phyloP scores from a whole-genome alignment of 805 yeast genomes.

The Starmerella cellae region DNA sequence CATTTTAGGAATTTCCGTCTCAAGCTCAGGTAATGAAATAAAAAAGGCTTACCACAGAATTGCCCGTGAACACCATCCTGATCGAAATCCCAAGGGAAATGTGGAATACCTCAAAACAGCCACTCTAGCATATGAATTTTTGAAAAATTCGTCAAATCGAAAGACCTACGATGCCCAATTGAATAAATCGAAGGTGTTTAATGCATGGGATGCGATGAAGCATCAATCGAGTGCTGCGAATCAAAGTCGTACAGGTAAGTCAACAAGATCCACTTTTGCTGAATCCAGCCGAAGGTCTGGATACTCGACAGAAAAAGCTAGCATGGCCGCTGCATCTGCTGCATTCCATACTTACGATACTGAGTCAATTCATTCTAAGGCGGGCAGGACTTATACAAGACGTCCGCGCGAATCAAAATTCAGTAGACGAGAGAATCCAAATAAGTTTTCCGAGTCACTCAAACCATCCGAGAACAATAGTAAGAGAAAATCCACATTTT shows the following conservation, averaged over 20 bases:
- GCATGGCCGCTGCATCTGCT: conserved; percentile 3
- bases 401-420: conserved; percentile 1
- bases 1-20: not conserved
- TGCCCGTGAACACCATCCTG: conserved; percentile 36
- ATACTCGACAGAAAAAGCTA: too few species aligned
- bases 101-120: conserved; percentile 27
- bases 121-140: conserved; percentile 27
- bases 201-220: not conserved
- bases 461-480: not conserved
- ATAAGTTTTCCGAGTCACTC: not conserved
- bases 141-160: conserved; percentile 24
- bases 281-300: too few species aligned
- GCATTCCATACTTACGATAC: not conserved
- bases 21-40: conserved; percentile 1
- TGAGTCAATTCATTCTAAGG: not conserved
- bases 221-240: not conserved
- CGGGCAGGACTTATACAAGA: not conserved
- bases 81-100: conserved; percentile 21
- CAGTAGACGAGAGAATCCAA: not conserved
- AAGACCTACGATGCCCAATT: conserved; percentile 26
- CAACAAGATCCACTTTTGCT: too few species aligned
- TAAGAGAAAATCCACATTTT: too few species aligned
- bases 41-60: conserved; percentile 28
- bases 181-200: not conserved
- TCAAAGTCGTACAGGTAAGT: too few species aligned